phyloP scores from a whole-genome alignment of 2,329 filamentous ascomycete species.

The Botryosphaeria agaves region DNA sequence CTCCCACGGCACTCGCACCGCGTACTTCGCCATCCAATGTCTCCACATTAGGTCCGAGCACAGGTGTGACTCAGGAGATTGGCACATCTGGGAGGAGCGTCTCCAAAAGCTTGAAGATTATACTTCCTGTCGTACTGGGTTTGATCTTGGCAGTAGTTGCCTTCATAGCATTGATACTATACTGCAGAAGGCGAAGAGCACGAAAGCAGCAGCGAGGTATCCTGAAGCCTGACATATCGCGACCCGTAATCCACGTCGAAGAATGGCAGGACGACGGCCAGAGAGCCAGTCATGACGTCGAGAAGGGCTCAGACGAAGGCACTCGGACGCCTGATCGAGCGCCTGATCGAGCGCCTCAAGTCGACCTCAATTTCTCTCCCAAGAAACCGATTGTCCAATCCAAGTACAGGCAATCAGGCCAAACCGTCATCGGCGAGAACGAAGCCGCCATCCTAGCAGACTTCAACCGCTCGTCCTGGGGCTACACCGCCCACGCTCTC shows the following conservation, averaged over 20 bases:
- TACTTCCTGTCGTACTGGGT: constrained; percentile 15
- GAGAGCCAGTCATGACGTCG: constrained; percentile 16
- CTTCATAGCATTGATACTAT: constrained; percentile 8
- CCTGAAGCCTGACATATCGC: constrained; percentile 20
- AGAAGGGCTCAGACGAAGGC: constrained; percentile 17
- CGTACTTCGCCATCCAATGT: constrained; percentile 5
- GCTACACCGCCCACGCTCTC: constrained; percentile 13
- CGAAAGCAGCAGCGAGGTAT: constrained; percentile 9
- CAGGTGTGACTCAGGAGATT: not conserved
- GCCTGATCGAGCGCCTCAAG: constrained; percentile 20
- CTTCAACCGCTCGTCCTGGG: constrained; percentile 21
- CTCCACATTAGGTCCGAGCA: constrained; percentile 4
- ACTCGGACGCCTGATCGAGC: constrained; percentile 5
- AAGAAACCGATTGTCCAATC: constrained; percentile 10
- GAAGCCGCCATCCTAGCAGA: constrained; percentile 20
- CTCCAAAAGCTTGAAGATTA: too few relatives aligned
- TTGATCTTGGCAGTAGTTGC: constrained; percentile 11
- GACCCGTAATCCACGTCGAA: constrained; percentile 19
- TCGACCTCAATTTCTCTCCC: constrained; percentile 16
- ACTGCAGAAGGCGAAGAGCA: constrained; percentile 9
- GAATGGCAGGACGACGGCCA: constrained; percentile 9
- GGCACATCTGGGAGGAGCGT: too few relatives aligned
- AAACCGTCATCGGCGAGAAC: constrained; percentile 21
- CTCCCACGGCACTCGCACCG: not conserved
- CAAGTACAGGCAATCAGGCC: constrained; percentile 15